A percentile compares a stretch with the other conserved stretches of the same genome.
Conservation (phyloP, 805 yeast genomes). For the Metschnikowia lachancei region DNA sequence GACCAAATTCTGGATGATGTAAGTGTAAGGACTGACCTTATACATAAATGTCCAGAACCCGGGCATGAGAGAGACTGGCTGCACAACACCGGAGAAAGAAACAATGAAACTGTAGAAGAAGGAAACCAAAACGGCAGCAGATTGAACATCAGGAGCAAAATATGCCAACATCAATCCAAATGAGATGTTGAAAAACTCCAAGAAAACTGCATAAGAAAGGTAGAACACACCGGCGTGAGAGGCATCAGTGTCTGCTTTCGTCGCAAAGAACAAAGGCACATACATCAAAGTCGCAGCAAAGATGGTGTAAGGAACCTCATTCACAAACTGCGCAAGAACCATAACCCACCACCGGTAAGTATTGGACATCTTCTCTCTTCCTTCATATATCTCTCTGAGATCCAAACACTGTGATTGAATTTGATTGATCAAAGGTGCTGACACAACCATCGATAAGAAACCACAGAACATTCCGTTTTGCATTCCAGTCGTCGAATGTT, state of each 20-base stretch:
- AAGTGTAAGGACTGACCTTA: slow-evolving; percentile 47
- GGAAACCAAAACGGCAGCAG: slow-evolving; percentile 61
- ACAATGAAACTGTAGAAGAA: slow-evolving; percentile 56
- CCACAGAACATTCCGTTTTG: slow-evolving; percentile 43
- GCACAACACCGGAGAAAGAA: slow-evolving; percentile 55
- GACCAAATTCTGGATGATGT: slow-evolving; percentile 54
- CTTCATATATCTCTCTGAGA: slow-evolving; percentile 64
- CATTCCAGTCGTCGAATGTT: slow-evolving; percentile 26
- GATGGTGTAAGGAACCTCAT: slow-evolving; percentile 58
- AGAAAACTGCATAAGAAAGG: slow-evolving; percentile 45
- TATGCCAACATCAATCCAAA: slow-evolving; percentile 53
- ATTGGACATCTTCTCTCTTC: slow-evolving; percentile 66
- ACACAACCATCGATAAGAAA: slow-evolving; percentile 55
- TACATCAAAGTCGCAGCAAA: slow-evolving; percentile 30
- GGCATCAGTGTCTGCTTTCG: slow-evolving; percentile 16
- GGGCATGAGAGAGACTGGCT: slow-evolving; percentile 44
- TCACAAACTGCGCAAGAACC: slow-evolving; percentile 49
- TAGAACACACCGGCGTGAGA: slow-evolving; percentile 41
- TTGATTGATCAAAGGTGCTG: slow-evolving; percentile 61
- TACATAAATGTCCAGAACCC: slow-evolving; percentile 50
- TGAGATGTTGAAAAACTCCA: slow-evolving; percentile 39
- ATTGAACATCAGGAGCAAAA: slow-evolving; percentile 61
- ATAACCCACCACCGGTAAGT: slow-evolving; percentile 71
- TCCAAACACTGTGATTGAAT: slow-evolving; percentile 57
- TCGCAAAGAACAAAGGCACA: slow-evolving; percentile 42